phyloP scores from a whole-genome alignment of 2,329 filamentous ascomycete genomes.

The Akanthomyces uredinophilus region DNA sequence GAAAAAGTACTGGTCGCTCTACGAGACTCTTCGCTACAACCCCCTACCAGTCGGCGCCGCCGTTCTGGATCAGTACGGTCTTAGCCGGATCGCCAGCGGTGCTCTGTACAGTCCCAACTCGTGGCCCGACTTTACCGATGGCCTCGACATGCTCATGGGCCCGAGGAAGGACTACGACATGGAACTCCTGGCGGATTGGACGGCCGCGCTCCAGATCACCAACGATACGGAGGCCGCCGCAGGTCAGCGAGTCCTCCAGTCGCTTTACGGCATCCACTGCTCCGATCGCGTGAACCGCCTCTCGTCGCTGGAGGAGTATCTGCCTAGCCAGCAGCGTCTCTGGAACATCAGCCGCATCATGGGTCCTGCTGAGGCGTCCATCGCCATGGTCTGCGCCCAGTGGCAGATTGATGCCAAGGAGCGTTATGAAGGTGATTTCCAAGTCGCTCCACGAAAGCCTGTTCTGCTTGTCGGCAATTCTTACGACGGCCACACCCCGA shows the following conservation, averaged over 20 bases:
- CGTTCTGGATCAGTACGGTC: conserved; percentile 22
- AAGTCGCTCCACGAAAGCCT: conserved; percentile 27
- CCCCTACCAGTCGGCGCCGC: conserved; percentile 22
- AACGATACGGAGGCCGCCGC: background rate
- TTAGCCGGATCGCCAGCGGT: conserved; percentile 19
- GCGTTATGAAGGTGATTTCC: conserved; percentile 29
- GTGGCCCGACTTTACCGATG: conserved; percentile 18
- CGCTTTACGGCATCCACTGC: conserved; percentile 28
- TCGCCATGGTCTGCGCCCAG: conserved; percentile 29
- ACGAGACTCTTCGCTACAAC: conserved; percentile 24
- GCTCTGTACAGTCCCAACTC: conserved; percentile 20
- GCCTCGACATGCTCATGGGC: conserved; percentile 16
- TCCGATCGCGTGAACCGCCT: conserved; percentile 27
- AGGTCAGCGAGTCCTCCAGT: background rate
- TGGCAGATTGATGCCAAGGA: conserved; percentile 36
- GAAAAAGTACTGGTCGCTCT: conserved; percentile 24
- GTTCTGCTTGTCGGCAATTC: conserved; percentile 35
- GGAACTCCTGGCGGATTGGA: background rate
- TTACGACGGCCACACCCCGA: conserved; percentile 34
- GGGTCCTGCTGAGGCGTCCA: conserved; percentile 18
- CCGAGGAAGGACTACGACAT: background rate
- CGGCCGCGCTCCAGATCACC: background rate
- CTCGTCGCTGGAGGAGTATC: conserved; percentile 24
- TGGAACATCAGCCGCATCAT: conserved; percentile 24
- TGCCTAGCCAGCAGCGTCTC: conserved; percentile 21